phyloP scores from a whole-genome alignment of 1,284 basidiomycete genomes.

The Stereum hirsutum region DNA sequence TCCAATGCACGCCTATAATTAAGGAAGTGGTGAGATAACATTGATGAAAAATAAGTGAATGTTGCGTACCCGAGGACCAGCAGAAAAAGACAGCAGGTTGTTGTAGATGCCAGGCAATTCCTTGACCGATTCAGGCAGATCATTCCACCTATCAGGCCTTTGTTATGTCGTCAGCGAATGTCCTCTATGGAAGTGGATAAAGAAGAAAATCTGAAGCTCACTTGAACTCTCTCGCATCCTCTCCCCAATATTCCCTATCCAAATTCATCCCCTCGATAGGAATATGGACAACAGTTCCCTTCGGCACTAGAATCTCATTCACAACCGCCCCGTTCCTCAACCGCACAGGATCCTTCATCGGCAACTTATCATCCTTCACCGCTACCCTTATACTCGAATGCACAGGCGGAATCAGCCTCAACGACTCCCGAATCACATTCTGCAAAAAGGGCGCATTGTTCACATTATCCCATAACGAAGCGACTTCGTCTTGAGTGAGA shows the following conservation, averaged over 20 bases:
- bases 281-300: constrained; percentile 67
- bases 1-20: constrained; percentile 64
- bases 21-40: no score
- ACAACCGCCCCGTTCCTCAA: constrained; percentile 13
- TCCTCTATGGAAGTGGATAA: not conserved
- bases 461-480: constrained; percentile 45
- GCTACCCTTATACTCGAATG: constrained; percentile 73
- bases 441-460: constrained; percentile 66
- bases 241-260: constrained; percentile 67
- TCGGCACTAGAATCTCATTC: constrained; percentile 38
- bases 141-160: constrained; percentile 74
- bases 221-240: constrained; percentile 71
- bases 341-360: constrained; percentile 56
- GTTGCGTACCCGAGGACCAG: constrained; percentile 60
- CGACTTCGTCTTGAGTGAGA: constrained; percentile 48
- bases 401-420: constrained; percentile 73
- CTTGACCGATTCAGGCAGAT: constrained; percentile 52
- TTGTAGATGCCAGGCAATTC: constrained; percentile 61
- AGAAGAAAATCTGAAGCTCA: constrained; percentile 23
- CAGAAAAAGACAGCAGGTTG: constrained; percentile 67
- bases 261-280: constrained; percentile 72
- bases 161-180: no score
- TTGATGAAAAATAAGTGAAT: no score
- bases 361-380: constrained; percentile 65
- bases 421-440: constrained; percentile 65